Evolutionary conservation across 352 stramenopile species (phyloP).

Genomic region (Aphanomyces astaci): DNA sequence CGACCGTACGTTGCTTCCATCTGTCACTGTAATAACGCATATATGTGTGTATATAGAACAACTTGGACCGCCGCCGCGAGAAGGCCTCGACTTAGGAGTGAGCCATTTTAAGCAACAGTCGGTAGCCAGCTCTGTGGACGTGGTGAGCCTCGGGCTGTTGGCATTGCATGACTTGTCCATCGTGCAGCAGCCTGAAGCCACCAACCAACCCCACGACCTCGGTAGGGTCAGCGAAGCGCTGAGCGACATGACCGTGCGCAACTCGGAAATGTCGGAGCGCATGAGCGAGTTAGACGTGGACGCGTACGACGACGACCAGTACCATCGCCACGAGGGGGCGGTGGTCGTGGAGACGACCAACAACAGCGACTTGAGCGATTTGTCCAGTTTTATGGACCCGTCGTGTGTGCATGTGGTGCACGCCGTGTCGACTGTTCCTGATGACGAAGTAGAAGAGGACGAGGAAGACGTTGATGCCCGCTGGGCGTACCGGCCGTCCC

Average conservation of each 20-base stretch:
- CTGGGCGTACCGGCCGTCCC: neutral
- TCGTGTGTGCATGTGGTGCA: neutral
- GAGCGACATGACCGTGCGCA: conserved; percentile 13
- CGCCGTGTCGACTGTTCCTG: neutral
- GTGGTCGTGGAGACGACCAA: neutral
- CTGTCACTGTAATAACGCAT: neutral
- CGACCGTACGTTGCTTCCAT: neutral
- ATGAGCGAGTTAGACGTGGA: conserved; percentile 22
- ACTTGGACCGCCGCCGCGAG: neutral
- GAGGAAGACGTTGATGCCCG: conserved; percentile 11
- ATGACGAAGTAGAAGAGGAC: neutral
- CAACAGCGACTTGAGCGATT: neutral
- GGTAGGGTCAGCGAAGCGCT: conserved; percentile 1
- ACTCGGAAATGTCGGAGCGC: conserved; percentile 21
- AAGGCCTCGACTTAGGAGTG: conserved; percentile 2
- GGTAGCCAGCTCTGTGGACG: neutral
- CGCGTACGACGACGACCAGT: conserved; percentile 17
- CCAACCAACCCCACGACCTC: neutral
- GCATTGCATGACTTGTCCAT: conserved; percentile 16
- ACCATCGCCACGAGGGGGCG: neutral
- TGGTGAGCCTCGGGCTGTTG: neutral
- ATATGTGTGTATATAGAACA: too few species aligned
- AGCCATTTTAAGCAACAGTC: neutral
- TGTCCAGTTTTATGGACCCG: neutral
- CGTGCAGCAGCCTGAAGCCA: conserved; percentile 13